Evolutionary conservation across 495 filamentous ascomycete genomes (phyloP).

Genomic region (Staphylotrichum tortipilum): DNA sequence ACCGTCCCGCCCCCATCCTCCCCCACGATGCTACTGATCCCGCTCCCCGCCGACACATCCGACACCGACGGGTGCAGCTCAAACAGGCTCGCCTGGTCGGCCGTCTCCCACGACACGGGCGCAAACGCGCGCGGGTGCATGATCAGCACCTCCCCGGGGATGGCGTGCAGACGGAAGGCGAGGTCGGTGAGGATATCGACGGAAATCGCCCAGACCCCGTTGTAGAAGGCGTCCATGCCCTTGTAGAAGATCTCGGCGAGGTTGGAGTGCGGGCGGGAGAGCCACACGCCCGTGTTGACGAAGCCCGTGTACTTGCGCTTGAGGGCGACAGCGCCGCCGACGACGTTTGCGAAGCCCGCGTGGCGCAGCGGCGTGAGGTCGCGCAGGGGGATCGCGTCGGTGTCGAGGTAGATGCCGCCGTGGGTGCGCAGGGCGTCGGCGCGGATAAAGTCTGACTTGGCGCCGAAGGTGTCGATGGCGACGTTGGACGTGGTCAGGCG

Average conservation of each 20-base stretch:
- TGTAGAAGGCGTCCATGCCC: constrained; percentile 4
- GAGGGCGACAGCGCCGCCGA: constrained; percentile 1
- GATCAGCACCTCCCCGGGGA: constrained; percentile 10
- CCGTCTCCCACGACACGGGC: constrained; percentile 8
- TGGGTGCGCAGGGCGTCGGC: constrained; percentile 1
- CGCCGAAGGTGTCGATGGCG: constrained; percentile 1
- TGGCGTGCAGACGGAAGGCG: constrained; percentile 3
- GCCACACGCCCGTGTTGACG: not conserved
- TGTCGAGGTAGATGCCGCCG: constrained; percentile 17
- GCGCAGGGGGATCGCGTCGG: constrained; percentile 13
- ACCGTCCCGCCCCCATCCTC: not conserved
- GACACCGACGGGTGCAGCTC: not conserved
- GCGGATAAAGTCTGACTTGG: constrained; percentile 15
- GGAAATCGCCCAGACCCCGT: constrained; percentile 11
- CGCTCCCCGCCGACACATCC: not conserved
- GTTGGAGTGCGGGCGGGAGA: not conserved
- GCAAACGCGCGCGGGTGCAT: constrained; percentile 7
- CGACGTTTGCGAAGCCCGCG: constrained; percentile 11
- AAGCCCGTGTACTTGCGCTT: no score
- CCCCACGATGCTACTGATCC: not conserved
- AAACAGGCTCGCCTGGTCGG: constrained; percentile 2
- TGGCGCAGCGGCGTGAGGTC: constrained; percentile 7
- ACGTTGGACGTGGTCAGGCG: constrained; percentile 3
- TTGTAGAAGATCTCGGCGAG: constrained; percentile 9
- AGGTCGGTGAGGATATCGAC: constrained; percentile 13